Percentiles rank a stretch among this genome's conserved stretches.
phyloP scores from a whole-genome alignment of 2,329 filamentous ascomycete species.

The Trichophyton verrucosum region DNA sequence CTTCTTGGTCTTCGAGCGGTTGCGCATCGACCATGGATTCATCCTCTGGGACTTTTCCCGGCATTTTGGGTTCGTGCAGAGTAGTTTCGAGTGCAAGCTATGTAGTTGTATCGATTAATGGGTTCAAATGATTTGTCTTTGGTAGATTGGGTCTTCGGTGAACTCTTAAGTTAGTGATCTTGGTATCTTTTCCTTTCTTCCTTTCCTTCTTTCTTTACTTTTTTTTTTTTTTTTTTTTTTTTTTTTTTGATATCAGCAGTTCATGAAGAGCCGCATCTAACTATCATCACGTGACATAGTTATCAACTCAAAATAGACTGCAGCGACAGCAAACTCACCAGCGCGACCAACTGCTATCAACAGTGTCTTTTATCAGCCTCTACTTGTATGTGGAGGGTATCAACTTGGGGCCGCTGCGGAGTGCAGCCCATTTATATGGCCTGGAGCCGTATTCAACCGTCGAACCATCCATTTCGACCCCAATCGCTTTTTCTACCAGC shows the following conservation, averaged over 20 bases:
- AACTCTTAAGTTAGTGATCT: neutral
- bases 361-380: neutral
- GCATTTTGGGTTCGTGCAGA: slow-evolving; percentile 19
- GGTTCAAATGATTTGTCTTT: neutral
- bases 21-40: slow-evolving; percentile 32
- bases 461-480: neutral
- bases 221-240: neutral
- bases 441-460: neutral
- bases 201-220: neutral
- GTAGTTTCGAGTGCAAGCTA: neutral
- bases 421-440: neutral
- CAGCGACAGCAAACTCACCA: neutral
- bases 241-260: neutral
- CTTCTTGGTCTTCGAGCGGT: slow-evolving; percentile 14
- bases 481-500: neutral
- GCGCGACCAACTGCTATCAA: neutral
- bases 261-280: neutral
- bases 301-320: neutral
- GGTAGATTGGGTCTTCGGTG: neutral
- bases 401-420: neutral
- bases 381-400: slow-evolving; percentile 3
- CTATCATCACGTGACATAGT: neutral
- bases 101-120: neutral
- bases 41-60: slow-evolving; percentile 28
- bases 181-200: neutral